phyloP scores from a whole-genome alignment of 805 yeast species.

The Sugiyamaella floridensis region DNA sequence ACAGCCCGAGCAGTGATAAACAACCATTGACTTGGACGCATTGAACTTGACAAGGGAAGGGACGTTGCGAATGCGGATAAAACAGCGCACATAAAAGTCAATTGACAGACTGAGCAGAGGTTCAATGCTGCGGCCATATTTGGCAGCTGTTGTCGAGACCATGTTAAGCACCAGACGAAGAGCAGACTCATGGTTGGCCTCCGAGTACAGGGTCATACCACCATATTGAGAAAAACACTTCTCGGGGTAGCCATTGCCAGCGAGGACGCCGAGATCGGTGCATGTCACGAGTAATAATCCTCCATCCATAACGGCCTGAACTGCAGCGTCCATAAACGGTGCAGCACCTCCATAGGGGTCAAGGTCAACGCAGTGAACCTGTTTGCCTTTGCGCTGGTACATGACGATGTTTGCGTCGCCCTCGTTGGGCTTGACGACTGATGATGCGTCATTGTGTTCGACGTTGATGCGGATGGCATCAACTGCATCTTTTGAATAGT shows the following conservation, averaged over 20 bases:
- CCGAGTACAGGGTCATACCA: constrained; percentile 80
- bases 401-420: constrained; percentile 90
- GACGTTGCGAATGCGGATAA: constrained; percentile 67
- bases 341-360: constrained; percentile 98
- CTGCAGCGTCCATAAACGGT: constrained; percentile 89
- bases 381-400: constrained; percentile 38
- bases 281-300: constrained; percentile 89
- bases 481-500: constrained; percentile 79
- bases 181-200: constrained; percentile 90
- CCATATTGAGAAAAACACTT: constrained; percentile 94
- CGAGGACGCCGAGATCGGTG: constrained; percentile 91
- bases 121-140: constrained; percentile 78
- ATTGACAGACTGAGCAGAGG: constrained; percentile 82
- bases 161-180: constrained; percentile 71
- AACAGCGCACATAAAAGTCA: constrained; percentile 86
- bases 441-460: constrained; percentile 52
- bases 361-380: constrained; percentile 72
- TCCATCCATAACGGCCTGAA: constrained; percentile 74
- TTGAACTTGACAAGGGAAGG: constrained; percentile 78
- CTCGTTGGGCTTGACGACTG: constrained; percentile 56
- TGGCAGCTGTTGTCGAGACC: constrained; percentile 79
- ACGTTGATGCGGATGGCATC: constrained; percentile 68
- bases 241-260: constrained; percentile 95
- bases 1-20: constrained; percentile 85
- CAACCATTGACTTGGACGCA: constrained; percentile 67